A percentile compares a stretch with the other conserved stretches of the same genome.
Evolutionary conservation across 176 grass and related monocot species (phyloP).

Genomic region (Saccharum officinarum): DNA sequence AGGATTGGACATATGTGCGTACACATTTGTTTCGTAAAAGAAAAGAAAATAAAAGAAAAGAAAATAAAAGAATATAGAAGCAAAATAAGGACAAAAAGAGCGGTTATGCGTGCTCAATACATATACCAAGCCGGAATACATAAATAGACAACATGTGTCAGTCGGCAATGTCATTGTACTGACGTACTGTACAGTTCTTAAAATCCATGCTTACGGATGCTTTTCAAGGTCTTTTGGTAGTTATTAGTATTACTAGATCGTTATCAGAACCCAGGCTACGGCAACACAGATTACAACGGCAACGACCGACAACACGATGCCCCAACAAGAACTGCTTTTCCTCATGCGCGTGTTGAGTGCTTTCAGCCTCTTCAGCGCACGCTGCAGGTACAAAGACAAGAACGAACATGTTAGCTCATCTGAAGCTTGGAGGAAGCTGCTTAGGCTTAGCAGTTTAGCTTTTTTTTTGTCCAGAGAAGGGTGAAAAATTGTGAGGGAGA

Average conservation of each 20-base stretch:
- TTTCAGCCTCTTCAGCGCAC: slow-evolving; percentile 51
- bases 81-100: too few relatives aligned
- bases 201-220: background rate
- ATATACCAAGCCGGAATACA: background rate
- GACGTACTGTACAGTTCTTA: background rate
- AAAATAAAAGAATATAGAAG: too few relatives aligned
- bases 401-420: background rate
- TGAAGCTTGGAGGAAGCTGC: background rate
- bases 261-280: slow-evolving; percentile 51
- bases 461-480: background rate
- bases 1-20: too few relatives aligned
- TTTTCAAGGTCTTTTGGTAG: background rate
- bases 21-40: too few relatives aligned
- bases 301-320: slow-evolving; percentile 41
- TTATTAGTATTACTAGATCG: background rate
- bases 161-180: background rate
- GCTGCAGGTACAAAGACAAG: slow-evolving; percentile 31
- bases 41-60: too few relatives aligned
- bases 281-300: slow-evolving; percentile 42
- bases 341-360: slow-evolving; percentile 46
- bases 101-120: too few relatives aligned
- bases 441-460: background rate
- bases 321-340: slow-evolving; percentile 48
- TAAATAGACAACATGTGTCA: background rate
- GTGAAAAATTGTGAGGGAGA: background rate